phyloP scores from a whole-genome alignment of 106 monocot species.

The Apostasia shenzhenica region DNA sequence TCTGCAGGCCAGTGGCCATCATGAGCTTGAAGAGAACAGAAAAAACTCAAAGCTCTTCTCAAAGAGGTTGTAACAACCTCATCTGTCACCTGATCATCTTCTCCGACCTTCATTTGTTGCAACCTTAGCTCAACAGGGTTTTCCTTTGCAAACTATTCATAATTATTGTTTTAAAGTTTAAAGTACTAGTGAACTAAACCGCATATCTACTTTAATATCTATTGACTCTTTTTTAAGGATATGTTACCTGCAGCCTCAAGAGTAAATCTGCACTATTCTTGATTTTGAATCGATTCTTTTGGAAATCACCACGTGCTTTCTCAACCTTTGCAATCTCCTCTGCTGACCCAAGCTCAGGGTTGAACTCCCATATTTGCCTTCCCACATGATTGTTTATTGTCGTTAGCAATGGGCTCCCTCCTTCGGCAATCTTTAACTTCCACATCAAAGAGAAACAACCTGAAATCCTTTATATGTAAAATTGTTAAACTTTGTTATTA shows the following conservation, averaged over 20 bases:
- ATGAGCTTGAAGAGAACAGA: neutral
- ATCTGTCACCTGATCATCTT: neutral
- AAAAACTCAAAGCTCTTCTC: neutral
- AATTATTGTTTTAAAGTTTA: too few species aligned
- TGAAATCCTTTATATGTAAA: too few species aligned
- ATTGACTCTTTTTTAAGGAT: too few species aligned
- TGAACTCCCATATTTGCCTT: slow-evolving; percentile 50
- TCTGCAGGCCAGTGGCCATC: neutral
- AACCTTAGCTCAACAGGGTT: neutral
- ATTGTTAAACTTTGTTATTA: too few species aligned
- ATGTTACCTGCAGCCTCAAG: slow-evolving; percentile 35
- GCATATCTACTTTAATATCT: too few species aligned
- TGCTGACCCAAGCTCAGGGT: slow-evolving; percentile 20
- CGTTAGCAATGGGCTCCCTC: slow-evolving; percentile 15
- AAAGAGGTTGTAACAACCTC: neutral
- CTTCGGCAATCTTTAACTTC: slow-evolving; percentile 36
- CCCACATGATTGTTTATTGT: slow-evolving; percentile 27
- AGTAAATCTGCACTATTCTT: slow-evolving; percentile 35
- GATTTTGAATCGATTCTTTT: slow-evolving; percentile 23
- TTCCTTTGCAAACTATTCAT: too few species aligned
- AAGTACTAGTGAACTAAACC: too few species aligned
- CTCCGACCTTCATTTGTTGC: neutral
- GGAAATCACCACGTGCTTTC: slow-evolving; percentile 21
- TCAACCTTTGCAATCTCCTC: slow-evolving; percentile 35
- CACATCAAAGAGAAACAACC: slow-evolving; percentile 17